Evolutionary conservation across 176 grass and related monocot species (phyloP).

Genomic region (Otatea glauca): DNA sequence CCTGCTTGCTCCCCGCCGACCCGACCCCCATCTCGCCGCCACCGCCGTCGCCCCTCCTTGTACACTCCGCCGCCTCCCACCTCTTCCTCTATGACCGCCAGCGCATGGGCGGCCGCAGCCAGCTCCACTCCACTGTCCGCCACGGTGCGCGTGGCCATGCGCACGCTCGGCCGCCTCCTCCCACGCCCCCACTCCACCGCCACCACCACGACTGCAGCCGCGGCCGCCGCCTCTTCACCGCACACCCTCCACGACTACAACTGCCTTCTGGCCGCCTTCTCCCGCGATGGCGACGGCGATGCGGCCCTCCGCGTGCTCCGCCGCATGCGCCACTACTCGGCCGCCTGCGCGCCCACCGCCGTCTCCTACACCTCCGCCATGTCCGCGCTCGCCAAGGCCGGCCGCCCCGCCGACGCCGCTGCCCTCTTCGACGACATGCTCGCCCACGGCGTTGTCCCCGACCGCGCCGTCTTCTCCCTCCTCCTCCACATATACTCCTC

Average conservation of each 20-base stretch:
- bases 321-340: conserved; percentile 58
- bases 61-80: too few species aligned
- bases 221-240: conserved; percentile 31
- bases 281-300: conserved; percentile 55
- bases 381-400: conserved; percentile 61
- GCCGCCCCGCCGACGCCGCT: conserved; percentile 60
- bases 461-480: conserved; percentile 59
- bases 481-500: conserved; percentile 85
- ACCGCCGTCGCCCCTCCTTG: too few species aligned
- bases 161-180: conserved; percentile 40
- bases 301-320: conserved; percentile 68
- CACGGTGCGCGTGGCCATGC: conserved; percentile 46
- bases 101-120: conserved; percentile 38
- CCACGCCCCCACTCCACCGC: conserved; percentile 27
- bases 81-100: conserved; percentile 42
- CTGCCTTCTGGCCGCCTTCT: conserved; percentile 62
- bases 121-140: neutral
- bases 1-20: too few species aligned
- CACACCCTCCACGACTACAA: conserved; percentile 68
- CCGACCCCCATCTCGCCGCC: too few species aligned
- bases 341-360: conserved; percentile 52
- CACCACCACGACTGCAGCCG: conserved; percentile 2
- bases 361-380: conserved; percentile 72
- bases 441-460: conserved; percentile 55
- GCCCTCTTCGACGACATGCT: conserved; percentile 91